Evolutionary conservation across 2,329 filamentous ascomycete species (phyloP).

Genomic region (Pseudocercospora fijiensis): DNA sequence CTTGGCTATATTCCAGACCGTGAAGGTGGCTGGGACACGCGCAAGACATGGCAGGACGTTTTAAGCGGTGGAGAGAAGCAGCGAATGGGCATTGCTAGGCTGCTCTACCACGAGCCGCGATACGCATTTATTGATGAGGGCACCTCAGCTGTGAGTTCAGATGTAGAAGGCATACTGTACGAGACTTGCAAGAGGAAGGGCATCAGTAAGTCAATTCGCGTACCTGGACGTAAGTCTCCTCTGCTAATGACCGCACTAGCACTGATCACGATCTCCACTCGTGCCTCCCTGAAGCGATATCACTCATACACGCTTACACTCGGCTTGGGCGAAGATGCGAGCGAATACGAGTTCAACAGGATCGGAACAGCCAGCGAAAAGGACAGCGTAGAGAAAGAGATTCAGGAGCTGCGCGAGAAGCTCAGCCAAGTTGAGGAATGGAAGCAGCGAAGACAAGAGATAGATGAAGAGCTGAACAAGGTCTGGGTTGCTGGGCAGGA

Average conservation of each 20-base stretch:
- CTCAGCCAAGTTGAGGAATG: constrained; percentile 79
- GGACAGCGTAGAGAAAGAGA: constrained; percentile 85
- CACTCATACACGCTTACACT: constrained; percentile 88
- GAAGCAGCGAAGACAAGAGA: constrained; percentile 74
- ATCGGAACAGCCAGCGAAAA: constrained; percentile 95
- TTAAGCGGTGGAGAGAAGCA: constrained; percentile 98
- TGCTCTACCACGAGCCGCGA: constrained; percentile 91
- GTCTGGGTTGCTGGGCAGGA: constrained; percentile 57
- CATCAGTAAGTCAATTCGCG: constrained; percentile 67
- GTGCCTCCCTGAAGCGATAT: constrained; percentile 91
- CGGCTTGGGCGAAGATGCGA: constrained; percentile 75
- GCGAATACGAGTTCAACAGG: constrained; percentile 87
- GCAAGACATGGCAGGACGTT: constrained; percentile 98
- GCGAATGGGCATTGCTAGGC: constrained; percentile 81
- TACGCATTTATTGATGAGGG: constrained; percentile 96
- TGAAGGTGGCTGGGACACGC: constrained; percentile 93
- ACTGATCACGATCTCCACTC: constrained; percentile 91
- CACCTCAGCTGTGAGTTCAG: constrained; percentile 87
- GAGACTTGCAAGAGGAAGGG: constrained; percentile 89
- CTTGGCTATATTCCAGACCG: constrained; percentile 87
- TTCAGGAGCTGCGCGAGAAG: constrained; percentile 77
- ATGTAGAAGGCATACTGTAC: constrained; percentile 91
- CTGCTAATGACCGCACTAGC: constrained; percentile 50
- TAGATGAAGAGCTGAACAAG: constrained; percentile 73
- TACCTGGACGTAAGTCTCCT: neutral